phyloP scores from a whole-genome alignment of 1,139 yeast species.

The Meyerozyma elateridarum region DNA sequence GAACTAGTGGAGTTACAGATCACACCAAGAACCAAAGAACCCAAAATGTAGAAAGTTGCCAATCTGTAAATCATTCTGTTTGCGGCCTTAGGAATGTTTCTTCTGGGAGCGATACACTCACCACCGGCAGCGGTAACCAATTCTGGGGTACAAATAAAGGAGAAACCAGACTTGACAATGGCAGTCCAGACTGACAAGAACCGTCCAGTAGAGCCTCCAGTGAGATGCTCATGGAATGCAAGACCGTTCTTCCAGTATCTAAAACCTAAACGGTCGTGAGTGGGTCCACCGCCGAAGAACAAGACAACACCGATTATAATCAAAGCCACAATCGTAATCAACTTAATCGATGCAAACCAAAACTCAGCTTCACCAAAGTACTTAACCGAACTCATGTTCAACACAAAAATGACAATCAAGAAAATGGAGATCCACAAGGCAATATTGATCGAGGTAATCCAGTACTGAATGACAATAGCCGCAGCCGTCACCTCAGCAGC shows the following conservation, averaged over 20 bases:
- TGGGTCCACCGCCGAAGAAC: conserved; percentile 24
- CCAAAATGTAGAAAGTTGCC: conserved; percentile 42
- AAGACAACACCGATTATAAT: conserved; percentile 45
- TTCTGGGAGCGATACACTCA: conserved; percentile 38
- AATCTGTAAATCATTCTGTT: conserved; percentile 44
- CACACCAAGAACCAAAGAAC: conserved; percentile 12
- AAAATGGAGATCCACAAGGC: conserved; percentile 57
- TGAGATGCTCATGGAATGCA: conserved; percentile 42
- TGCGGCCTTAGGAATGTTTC: conserved; percentile 44
- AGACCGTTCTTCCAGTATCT: conserved; percentile 44
- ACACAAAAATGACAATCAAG: conserved; percentile 29
- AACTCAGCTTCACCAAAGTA: conserved; percentile 65
- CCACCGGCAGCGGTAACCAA: conserved; percentile 40
- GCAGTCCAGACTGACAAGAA: conserved; percentile 45
- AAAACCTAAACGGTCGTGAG: conserved; percentile 44
- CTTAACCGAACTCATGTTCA: conserved; percentile 43
- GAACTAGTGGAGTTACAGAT: conserved; percentile 2
- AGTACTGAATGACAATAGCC: conserved; percentile 49
- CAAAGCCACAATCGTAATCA: conserved; percentile 50
- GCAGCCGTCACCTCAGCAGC: conserved; percentile 52
- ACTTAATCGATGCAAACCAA: conserved; percentile 60
- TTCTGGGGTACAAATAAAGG: conserved; percentile 45
- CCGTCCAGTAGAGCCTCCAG: conserved; percentile 56
- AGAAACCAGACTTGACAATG: conserved; percentile 40
- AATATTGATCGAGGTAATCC: conserved; percentile 47